Evolutionary conservation across 176 grass and related monocot genomes (phyloP).

Genomic region (Eragrostis curvula): DNA sequence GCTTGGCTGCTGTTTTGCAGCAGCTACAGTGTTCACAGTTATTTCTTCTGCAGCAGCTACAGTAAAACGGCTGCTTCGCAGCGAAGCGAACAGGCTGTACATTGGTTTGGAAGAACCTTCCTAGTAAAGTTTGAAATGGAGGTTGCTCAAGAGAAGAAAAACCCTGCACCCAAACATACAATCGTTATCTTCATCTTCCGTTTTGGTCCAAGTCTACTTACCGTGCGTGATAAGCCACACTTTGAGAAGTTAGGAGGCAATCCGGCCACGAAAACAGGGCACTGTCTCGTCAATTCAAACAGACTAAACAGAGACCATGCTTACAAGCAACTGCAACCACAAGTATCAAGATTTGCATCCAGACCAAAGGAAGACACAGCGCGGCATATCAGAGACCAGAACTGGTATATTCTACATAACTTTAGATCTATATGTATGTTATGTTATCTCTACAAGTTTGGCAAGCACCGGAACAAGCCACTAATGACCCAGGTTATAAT

Average conservation of each 20-base stretch:
- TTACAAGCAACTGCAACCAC: not conserved
- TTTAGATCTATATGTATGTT: not conserved
- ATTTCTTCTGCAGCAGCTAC: no score
- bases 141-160: not conserved
- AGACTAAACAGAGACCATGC: not conserved
- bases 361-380: constrained; percentile 13
- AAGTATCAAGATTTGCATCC: not conserved
- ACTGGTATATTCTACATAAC: not conserved
- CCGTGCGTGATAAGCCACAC: not conserved
- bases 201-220: not conserved
- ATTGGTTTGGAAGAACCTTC: no score
- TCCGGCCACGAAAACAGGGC: not conserved
- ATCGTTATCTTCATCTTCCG: not conserved
- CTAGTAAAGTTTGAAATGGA: not conserved
- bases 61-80: no score
- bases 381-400: not conserved
- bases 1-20: no score
- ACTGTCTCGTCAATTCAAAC: not conserved
- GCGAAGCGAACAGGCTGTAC: no score
- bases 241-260: not conserved
- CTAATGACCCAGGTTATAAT: constrained; percentile 11
- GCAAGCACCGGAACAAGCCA: constrained; percentile 2
- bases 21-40: no score
- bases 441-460: constrained; percentile 40
- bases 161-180: not conserved